phyloP scores from a whole-genome alignment of 2,329 filamentous ascomycete genomes.

The Ophiostoma sp. region DNA sequence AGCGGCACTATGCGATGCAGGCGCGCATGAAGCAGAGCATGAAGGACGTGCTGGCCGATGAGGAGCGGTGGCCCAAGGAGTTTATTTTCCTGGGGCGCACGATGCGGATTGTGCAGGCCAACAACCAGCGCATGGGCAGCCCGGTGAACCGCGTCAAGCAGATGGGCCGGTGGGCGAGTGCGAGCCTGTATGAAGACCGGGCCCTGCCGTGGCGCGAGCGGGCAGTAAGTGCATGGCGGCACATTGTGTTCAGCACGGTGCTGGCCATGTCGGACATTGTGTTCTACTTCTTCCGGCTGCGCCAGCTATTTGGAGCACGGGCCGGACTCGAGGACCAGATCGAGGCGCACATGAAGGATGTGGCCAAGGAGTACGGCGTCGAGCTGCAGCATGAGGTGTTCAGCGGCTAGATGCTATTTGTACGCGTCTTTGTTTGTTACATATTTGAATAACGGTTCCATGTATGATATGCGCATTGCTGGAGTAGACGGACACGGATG shows the following conservation, averaged over 20 bases:
- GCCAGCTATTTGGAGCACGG: constrained; percentile 70
- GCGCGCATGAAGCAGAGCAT: constrained; percentile 67
- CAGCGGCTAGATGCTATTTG: constrained; percentile 55
- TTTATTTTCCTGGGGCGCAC: constrained; percentile 90
- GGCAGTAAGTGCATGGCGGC: constrained; percentile 64
- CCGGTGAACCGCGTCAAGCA: constrained; percentile 92
- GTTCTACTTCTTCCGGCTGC: constrained; percentile 75
- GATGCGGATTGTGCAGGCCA: constrained; percentile 86
- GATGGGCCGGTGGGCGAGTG: constrained; percentile 82
- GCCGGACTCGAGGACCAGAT: constrained; percentile 92
- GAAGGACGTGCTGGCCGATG: constrained; percentile 68
- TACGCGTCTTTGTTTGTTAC: neutral
- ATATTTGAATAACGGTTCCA: neutral
- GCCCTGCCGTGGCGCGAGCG: constrained; percentile 59
- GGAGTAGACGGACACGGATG: neutral
- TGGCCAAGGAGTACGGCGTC: constrained; percentile 87
- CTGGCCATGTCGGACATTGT: constrained; percentile 70
- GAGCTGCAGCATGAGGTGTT: constrained; percentile 86
- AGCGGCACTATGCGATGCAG: constrained; percentile 87
- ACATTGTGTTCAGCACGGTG: constrained; percentile 76
- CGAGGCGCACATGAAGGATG: constrained; percentile 76
- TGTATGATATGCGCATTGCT: constrained; percentile 1
- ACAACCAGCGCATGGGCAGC: constrained; percentile 84
- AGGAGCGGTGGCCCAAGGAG: constrained; percentile 83
- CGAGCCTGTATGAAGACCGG: constrained; percentile 70